Evolutionary conservation across 768 basidiomycete species (phyloP).

Genomic region (Hebeloma cylindrosporum): DNA sequence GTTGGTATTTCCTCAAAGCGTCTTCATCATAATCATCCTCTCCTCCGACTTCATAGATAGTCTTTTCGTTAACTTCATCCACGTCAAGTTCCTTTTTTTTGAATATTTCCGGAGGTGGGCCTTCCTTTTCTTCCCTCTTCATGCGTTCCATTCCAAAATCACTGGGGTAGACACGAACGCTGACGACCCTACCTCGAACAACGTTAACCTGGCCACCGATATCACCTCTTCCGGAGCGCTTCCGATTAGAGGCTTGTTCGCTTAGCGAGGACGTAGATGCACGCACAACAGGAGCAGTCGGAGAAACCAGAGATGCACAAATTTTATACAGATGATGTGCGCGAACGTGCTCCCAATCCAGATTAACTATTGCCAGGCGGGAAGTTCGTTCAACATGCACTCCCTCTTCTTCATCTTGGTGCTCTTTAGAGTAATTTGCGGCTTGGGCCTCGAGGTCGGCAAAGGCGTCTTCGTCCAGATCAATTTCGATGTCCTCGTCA

Average conservation of each 20-base stretch:
- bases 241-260: conserved; percentile 12
- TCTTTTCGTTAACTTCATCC: conserved; percentile 58
- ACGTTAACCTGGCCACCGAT: conserved; percentile 28
- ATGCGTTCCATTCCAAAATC: conserved; percentile 89
- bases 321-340: conserved; percentile 91
- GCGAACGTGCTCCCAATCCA: conserved; percentile 97
- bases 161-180: conserved; percentile 87
- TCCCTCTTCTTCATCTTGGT: conserved; percentile 42
- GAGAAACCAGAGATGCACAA: conserved; percentile 81
- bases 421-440: conserved; percentile 53
- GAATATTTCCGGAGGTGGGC: conserved; percentile 86
- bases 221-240: conserved; percentile 16
- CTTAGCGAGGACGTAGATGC: conserved; percentile 25
- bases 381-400: conserved; percentile 48
- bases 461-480: conserved; percentile 77
- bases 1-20: conserved; percentile 85
- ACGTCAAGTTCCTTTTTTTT: conserved; percentile 51
- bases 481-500: conserved; percentile 57
- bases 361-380: conserved; percentile 87
- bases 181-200: conserved; percentile 66
- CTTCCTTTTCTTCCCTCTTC: conserved; percentile 84
- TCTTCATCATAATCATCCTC: conserved; percentile 87
- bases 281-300: conserved; percentile 45
- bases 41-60: conserved; percentile 62
- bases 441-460: conserved; percentile 76